These are phyloP conservation scores for Penicillium chermesinum DNA, from an alignment of 495 filamentous ascomycete genomes.

Conservation along the genomic window DNA sequence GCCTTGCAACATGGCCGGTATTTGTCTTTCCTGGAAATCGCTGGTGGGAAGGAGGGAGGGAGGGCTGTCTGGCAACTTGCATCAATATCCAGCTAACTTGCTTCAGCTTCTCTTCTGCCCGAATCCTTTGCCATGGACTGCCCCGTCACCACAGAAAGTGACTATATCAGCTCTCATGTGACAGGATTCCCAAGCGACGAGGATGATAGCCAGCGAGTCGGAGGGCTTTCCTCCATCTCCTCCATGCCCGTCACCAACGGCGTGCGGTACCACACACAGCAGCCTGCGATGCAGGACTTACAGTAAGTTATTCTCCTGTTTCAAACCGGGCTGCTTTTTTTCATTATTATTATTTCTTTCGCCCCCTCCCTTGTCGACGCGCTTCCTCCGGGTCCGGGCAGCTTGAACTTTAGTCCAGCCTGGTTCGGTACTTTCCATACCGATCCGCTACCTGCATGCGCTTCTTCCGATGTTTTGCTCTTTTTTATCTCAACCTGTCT, in stretches of 20 bases:
- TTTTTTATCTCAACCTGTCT: conserved; percentile 18
- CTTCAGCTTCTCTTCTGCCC: conserved; percentile 33
- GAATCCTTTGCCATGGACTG: conserved; percentile 35
- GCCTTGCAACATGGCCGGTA: neutral
- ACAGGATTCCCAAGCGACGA: conserved; percentile 37
- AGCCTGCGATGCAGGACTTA: conserved; percentile 42
- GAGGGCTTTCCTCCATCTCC: conserved; percentile 38
- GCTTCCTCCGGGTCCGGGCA: conserved; percentile 34
- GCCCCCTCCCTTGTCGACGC: conserved; percentile 36
- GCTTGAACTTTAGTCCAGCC: conserved; percentile 26
- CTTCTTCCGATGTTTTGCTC: conserved; percentile 26
- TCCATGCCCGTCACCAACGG: conserved; percentile 44
- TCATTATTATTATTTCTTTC: conserved; percentile 27
- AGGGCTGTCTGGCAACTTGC: conserved; percentile 3
- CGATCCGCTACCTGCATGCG: conserved; percentile 25
- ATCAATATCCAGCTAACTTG: conserved; percentile 13
- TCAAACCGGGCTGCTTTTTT: conserved; percentile 34
- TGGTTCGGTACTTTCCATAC: conserved; percentile 30
- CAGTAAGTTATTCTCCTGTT: conserved; percentile 43
- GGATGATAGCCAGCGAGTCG: conserved; percentile 41
- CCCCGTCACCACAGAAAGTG: conserved; percentile 36
- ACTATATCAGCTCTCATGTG: conserved; percentile 37
- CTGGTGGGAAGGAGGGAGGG: too few species aligned
- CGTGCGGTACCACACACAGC: conserved; percentile 43
- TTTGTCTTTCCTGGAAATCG: too few species aligned